Evolutionary conservation across 768 basidiomycete genomes (phyloP), one percentile per base, ranked within the genome.

Genomic region (Amanita jacksonii): DNA sequence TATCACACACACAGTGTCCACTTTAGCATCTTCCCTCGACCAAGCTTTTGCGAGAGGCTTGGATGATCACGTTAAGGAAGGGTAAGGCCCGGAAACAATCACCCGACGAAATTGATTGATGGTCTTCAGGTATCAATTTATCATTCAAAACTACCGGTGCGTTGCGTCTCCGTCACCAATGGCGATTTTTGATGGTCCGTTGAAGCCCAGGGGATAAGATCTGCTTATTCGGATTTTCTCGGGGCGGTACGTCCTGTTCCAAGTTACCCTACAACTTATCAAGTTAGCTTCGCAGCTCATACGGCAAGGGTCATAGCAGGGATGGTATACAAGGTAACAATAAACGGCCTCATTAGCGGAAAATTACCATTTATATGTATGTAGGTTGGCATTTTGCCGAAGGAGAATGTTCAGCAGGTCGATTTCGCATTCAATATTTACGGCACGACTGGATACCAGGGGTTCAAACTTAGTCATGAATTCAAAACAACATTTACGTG

Each of bases 341-440:
- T 18, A n/a, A n/a, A 6, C 27, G 12, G 27, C 27, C 12, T 28
- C 27, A 28, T 12, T 28, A 28, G 27, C 27, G 27, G 12, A 6
- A 28, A 6, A 28, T 28, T 28, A 6, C 12, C 7, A 28, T 28
- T 12, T 28, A n/a, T n/a, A n/a, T n/a, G n/a, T 28, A 12, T 12
- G 12, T 20, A 61, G 57, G 53, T 64, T 13, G 62, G 62, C 2
- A 49, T 64, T 9, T 53, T 64, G 8, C 60, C 62, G 0, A 47
- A 54, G 1, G 54, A 55, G 38, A 64, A 64, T 23, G 51, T 57
- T 32, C 56, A 64, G 37, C 62, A 64, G 27, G 52, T 64, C 9
- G 60, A 62, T 24, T 64, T 64, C 24, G 62, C 61, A 9, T 64
- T 62, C 47, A 52, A 57, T n/a, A 55, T 64, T 43, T 64, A 60